These are phyloP conservation scores for California macrophylla DNA, from an alignment of 441 rosid species.

Conservation along the genomic window DNA sequence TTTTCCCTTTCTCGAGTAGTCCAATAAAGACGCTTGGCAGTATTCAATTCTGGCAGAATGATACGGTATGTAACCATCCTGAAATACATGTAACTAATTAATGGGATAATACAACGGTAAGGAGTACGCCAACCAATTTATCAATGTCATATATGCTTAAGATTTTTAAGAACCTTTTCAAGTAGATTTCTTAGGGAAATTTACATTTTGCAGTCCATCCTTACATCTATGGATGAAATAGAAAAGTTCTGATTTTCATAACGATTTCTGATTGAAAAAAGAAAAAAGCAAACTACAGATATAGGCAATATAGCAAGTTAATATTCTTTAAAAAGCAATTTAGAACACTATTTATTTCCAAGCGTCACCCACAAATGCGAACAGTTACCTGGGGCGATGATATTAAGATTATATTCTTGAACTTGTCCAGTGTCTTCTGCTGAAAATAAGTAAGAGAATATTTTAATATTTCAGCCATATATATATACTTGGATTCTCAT, in stretches of 20 bases:
- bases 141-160: not conserved
- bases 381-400: constrained; percentile 80
- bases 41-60: constrained; percentile 88
- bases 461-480: constrained; percentile 12
- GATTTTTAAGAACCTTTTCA: not conserved
- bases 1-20: constrained; percentile 64
- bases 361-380: constrained; percentile 3
- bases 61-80: constrained; percentile 97
- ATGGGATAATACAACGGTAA: not conserved
- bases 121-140: not conserved
- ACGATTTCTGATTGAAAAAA: not conserved
- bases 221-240: not conserved
- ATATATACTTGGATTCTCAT: not conserved
- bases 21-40: constrained; percentile 63
- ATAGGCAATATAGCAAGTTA: not conserved
- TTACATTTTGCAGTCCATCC: not conserved
- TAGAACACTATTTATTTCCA: not conserved
- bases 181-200: no score
- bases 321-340: not conserved
- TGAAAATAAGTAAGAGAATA: constrained; percentile 34
- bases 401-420: constrained; percentile 55
- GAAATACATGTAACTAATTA: constrained; percentile 10
- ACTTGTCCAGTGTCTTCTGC: constrained; percentile 77
- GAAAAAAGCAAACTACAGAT: not conserved
- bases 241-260: not conserved